Conservation (phyloP, 306 rosid genomes). For the Urtica urens region DNA sequence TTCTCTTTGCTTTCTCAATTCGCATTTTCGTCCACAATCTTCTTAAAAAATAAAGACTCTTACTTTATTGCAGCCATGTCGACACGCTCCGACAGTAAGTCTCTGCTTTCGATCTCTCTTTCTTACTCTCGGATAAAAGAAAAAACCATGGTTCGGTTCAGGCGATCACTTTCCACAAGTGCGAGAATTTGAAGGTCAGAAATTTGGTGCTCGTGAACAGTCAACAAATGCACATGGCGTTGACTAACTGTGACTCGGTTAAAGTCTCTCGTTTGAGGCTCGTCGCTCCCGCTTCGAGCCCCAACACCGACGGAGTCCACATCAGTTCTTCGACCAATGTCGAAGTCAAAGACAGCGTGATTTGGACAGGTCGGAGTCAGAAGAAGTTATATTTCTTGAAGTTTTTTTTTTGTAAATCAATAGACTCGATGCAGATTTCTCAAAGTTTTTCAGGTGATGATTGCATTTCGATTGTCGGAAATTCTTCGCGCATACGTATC, state of each 20-base stretch:
- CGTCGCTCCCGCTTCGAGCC: constrained; percentile 63
- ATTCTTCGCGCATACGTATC: constrained; percentile 58
- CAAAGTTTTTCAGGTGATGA: constrained; percentile 64
- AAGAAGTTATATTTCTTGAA: not conserved
- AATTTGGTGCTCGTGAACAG: constrained; percentile 54
- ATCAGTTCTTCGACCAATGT: constrained; percentile 55
- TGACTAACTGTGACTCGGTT: constrained; percentile 60
- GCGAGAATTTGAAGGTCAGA: constrained; percentile 53
- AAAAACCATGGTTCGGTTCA: constrained; percentile 30
- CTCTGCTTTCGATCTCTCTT: constrained; percentile 2
- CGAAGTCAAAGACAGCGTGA: constrained; percentile 36
- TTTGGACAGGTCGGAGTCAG: constrained; percentile 50
- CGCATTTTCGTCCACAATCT: too few species aligned
- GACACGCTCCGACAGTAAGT: constrained; percentile 77
- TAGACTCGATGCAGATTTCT: not conserved
- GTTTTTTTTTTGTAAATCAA: too few species aligned
- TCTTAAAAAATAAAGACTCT: constrained; percentile 12
- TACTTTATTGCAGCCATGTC: constrained; percentile 64
- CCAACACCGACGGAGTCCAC: constrained; percentile 94
- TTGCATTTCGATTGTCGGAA: constrained; percentile 76
- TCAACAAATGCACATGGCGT: constrained; percentile 73
- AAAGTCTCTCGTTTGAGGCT: constrained; percentile 46
- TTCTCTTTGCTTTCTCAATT: constrained; percentile 15
- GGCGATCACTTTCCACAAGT: constrained; percentile 71
- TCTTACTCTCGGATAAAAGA: not conserved